Percentiles rank a stretch among this genome's conserved stretches.
phyloP scores from a whole-genome alignment of 2,329 filamentous ascomycete species.

The Akanthomyces dipterigenus region DNA sequence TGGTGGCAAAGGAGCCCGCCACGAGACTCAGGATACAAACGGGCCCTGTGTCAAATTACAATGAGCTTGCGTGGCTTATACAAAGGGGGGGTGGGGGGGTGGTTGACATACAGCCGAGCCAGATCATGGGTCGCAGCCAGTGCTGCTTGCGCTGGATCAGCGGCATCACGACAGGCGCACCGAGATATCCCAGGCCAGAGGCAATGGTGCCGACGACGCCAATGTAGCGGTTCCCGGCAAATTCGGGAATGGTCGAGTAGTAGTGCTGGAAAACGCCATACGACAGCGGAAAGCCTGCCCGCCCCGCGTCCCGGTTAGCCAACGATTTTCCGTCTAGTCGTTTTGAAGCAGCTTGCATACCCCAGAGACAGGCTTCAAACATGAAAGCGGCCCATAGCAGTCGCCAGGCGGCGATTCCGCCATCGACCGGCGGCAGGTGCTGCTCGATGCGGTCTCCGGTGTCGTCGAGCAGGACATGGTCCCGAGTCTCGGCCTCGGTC shows the following conservation, averaged over 20 bases:
- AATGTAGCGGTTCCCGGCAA: conserved; percentile 18
- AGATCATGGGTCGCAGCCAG: conserved; percentile 4
- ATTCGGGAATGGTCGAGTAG: conserved; percentile 21
- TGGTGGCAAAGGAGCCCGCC: conserved; percentile 26
- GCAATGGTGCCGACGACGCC: conserved; percentile 22
- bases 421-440: conserved; percentile 17
- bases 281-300: conserved; percentile 20
- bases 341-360: background rate
- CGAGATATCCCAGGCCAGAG: conserved; percentile 20
- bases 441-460: background rate
- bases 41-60: conserved; percentile 10
- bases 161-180: conserved; percentile 21
- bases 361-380: conserved; percentile 21
- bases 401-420: conserved; percentile 18
- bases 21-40: conserved; percentile 32
- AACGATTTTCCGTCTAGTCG: no score
- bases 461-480: background rate
- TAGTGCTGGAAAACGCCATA: conserved; percentile 25
- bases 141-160: conserved; percentile 13
- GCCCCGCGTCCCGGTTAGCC: background rate
- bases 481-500: background rate
- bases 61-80: background rate
- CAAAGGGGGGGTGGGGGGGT: no score
- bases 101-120: conserved; percentile 14
- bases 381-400: conserved; percentile 19